These are phyloP conservation scores for Candida maesae DNA, from an alignment of 805 yeast species.

Conservation along the genomic window DNA sequence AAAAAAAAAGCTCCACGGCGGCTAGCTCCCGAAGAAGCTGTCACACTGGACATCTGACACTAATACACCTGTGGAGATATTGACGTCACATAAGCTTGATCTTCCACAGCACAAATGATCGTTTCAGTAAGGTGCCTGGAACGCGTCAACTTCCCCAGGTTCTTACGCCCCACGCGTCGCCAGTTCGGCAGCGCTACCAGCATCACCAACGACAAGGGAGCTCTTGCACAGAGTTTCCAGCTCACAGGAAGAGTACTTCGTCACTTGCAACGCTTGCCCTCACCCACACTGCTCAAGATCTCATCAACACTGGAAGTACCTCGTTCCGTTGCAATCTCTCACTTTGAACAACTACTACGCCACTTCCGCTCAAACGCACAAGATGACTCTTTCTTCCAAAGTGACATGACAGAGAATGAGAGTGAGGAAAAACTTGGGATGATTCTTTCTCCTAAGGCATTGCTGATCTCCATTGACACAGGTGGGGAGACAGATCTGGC, in stretches of 20 bases:
- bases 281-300: too few relatives aligned
- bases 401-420: neutral
- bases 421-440: neutral
- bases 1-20: too few relatives aligned
- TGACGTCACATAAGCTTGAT: too few relatives aligned
- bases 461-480: constrained; percentile 12
- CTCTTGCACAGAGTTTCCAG: neutral
- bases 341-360: constrained; percentile 2
- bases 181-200: neutral
- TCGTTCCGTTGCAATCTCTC: neutral
- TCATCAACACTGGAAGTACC: too few relatives aligned
- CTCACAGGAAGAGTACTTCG: too few relatives aligned
- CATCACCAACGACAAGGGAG: neutral
- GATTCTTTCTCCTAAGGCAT: constrained; percentile 6
- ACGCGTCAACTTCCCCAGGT: neutral
- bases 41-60: too few relatives aligned
- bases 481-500: constrained; percentile 10
- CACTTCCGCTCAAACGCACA: constrained; percentile 4
- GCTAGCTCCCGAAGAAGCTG: too few relatives aligned
- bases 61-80: too few relatives aligned
- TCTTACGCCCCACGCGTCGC: neutral
- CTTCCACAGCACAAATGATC: too few relatives aligned
- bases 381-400: constrained; percentile 4
- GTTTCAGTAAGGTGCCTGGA: too few relatives aligned
- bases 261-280: too few relatives aligned